Evolutionary conservation across 331 rosid species (phyloP).

Genomic region (Prunus yedoensis): DNA sequence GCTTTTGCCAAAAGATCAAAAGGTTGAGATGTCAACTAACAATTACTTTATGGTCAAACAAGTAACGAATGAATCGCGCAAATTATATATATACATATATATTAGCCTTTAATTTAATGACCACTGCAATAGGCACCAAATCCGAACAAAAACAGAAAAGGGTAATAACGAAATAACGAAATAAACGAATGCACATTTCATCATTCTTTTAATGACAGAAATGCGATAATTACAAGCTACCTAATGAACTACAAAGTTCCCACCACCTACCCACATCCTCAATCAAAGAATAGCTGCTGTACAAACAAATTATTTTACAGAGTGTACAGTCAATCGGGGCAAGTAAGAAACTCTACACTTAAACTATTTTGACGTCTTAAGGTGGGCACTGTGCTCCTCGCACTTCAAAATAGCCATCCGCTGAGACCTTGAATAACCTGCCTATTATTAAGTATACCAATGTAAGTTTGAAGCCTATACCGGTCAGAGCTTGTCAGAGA

Average conservation of each 20-base stretch:
- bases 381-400: conserved; percentile 57
- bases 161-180: not conserved
- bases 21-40: not conserved
- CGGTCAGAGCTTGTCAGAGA: conserved; percentile 83
- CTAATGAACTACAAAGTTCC: conserved; percentile 13
- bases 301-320: conserved; percentile 61
- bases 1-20: too few species aligned
- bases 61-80: not conserved
- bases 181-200: conserved; percentile 46
- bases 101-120: not conserved
- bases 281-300: conserved; percentile 78
- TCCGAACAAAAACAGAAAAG: not conserved
- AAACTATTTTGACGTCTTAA: conserved; percentile 21
- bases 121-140: not conserved
- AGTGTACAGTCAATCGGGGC: conserved; percentile 26
- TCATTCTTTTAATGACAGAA: conserved; percentile 49
- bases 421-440: conserved; percentile 82
- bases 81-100: not conserved
- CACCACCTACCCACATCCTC: conserved; percentile 49
- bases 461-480: conserved; percentile 76
- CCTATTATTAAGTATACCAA: conserved; percentile 72
- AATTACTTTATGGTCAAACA: not conserved
- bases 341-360: conserved; percentile 25
- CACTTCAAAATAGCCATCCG: conserved; percentile 60
- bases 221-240: conserved; percentile 35